Evolutionary conservation across 148 eudicot genomes (phyloP), one percentile per base, ranked within the genome.

Genomic region (Oxyria digyna): DNA sequence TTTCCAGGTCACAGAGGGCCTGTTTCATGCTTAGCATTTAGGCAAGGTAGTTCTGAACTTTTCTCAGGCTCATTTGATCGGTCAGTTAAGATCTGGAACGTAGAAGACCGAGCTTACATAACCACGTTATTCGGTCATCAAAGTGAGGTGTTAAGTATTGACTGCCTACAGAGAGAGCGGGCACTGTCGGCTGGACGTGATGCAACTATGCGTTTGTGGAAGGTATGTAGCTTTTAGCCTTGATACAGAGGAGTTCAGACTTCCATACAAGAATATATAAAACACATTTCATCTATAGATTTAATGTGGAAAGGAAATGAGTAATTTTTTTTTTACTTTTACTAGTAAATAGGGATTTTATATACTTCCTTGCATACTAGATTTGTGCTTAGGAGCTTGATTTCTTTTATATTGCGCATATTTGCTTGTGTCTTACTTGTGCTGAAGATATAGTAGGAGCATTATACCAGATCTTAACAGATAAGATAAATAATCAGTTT

Each of bases 41-140:
- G 98, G 75, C 87, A 86, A 85, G 98, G 96, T 46, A 79, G 87
- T 72, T 46, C 96, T 67, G 98, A 94, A 72, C 78, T 94, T 4
- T 94, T 84, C 74, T 88, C 93, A 21, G 96, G 99, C 42, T 95
- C 99, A 73, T 94, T 74, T 77, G 99, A 94, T 72, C 90, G 89
- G 32, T 80, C 87, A 26, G 70, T 91, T 71, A 91, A 87, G 78
- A 81, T 91, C 55, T 94, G 97, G 97, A 94, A 94, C 78, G 96
- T 78, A 26, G 99, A 94, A 54, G 93, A 87, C 74, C 82, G 89
- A 73, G 78, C 91, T 63, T 85, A 82, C 72, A 83, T 91, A 72
- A 81, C 81, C 64, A 82, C 96, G 69, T 76, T 94, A 72, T 89
- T 77, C 71, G 99, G 97, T 77, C 99, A 94, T 79, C 91, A 90